Conservation (phyloP, 1,139 yeast species). For the Protomyces lactucae-debilis region DNA sequence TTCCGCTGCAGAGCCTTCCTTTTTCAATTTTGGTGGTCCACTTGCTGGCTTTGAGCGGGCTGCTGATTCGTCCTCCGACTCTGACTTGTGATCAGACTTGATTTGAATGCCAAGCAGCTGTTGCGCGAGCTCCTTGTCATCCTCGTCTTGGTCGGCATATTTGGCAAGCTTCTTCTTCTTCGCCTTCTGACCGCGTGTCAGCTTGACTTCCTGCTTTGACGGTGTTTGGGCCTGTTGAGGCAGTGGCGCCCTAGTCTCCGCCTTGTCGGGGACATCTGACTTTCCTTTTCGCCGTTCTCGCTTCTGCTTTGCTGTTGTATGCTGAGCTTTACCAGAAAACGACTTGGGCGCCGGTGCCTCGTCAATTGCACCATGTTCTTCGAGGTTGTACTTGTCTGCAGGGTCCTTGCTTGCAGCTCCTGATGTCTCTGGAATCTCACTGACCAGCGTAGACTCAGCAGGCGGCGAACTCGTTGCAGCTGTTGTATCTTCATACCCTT, state of each 20-base stretch:
- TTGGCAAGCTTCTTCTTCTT: constrained; percentile 80
- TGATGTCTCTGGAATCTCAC: background rate
- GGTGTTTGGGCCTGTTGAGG: constrained; percentile 28
- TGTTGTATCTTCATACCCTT: constrained; percentile 9
- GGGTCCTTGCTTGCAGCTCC: background rate
- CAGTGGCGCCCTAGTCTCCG: background rate
- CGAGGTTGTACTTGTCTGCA: constrained; percentile 22
- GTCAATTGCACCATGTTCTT: constrained; percentile 16
- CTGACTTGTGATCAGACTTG: constrained; percentile 40
- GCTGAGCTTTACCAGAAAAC: constrained; percentile 20
- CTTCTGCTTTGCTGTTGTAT: constrained; percentile 24
- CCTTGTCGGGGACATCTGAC: background rate
- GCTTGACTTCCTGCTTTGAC: background rate
- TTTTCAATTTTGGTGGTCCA: constrained; percentile 30
- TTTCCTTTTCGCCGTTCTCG: constrained; percentile 20
- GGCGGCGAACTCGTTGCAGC: background rate
- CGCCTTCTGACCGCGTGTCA: constrained; percentile 76
- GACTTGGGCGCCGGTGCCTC: background rate
- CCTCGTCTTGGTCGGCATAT: constrained; percentile 88
- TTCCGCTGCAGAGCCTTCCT: constrained; percentile 24
- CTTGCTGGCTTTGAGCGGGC: constrained; percentile 43
- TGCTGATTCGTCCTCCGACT: constrained; percentile 44
- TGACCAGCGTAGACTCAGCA: background rate
- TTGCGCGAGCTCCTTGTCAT: constrained; percentile 69
- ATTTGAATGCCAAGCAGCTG: constrained; percentile 75